Evolutionary conservation across 2,329 filamentous ascomycete species (phyloP), one percentile per base, ranked within the genome.

Genomic region (Trichoderma endophyticum): DNA sequence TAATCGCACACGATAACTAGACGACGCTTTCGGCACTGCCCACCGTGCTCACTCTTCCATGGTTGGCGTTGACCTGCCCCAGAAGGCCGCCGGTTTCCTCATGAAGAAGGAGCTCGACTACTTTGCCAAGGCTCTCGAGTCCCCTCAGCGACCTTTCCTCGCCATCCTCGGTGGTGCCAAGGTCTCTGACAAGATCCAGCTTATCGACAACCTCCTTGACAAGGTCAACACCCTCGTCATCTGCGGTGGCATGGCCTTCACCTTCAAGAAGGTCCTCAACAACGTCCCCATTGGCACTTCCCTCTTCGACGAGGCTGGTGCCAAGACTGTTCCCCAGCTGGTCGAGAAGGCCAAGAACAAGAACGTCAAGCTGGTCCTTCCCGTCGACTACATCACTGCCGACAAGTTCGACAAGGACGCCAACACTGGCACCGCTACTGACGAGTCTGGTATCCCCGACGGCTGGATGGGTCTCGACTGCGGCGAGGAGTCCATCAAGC

Each of bases 71-170:
- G 91, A 98, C 77, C 92, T 99, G 63, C 95, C 95, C 77, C 94
- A 98, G 84, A 98, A 97, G 88, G 96, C 96, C 11, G 93, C 95
- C 71, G 96, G 96, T 75, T 99, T 98, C 91, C 91, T 99, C 80
- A 94, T 99, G 88, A 99, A 99, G 92, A 99, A 98, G 89, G 96
- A 99, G 86, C 92, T 99, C 75, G 96, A 99, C 82, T 99, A 99
- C 91, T 99, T 99, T 82, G 96, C 96, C 76, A 90, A 98, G 87
- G 96, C 94, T 51, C 92, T 99, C 74, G 96, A 99, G 87, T 90
- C 89, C 78, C 96, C 96, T 74, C 88, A 97, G 86, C 91, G 95
- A 71, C 96, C 96, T 74, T 99, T 99, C 93, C 91, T 99, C 70
- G 97, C 96, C 82, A 99, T 99, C 81, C 93, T 99, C 69, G 96